Evolutionary conservation across 805 yeast genomes (phyloP), one percentile per base, ranked within the genome.

Genomic region (Ogataea ramenticola): DNA sequence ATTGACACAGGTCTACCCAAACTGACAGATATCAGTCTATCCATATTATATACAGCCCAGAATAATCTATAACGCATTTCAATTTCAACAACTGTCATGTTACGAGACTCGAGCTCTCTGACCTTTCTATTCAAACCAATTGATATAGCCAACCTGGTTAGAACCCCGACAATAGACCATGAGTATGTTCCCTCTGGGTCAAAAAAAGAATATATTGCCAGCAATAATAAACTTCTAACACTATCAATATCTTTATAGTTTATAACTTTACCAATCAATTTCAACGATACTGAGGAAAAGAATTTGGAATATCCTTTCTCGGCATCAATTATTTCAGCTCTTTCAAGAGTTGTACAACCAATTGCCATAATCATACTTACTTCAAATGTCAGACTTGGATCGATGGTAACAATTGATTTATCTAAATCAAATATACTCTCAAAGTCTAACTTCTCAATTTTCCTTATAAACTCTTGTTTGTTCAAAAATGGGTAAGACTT

Each of bases 291-390:
- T 14, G 57, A 58, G 2, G 71, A 65, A 40, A 73, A 66, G 43
- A 61, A 67, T 36, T 65, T 70, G 35, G 71, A 66, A 37, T 69
- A 52, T 5, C 63, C 67, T 42, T 62, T 64, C n/a, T 64, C 61
- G 16, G 58, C 56, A 4, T 61, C 58, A 8, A 71, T 47, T 47
- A 61, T 54, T 3, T 67, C 68, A 3, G 69, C 68, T 43, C 69
- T 57, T 37, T 69, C 70, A 41, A 77, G 55, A 14, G 41, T 68
- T 10, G 78, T 71, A 43, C 78, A 74, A 1, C 82, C 81, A 36
- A 75, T 71, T 5, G 79, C 77, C 60, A 75, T 64, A 2, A 75
- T 68, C 75, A 77, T 71, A 53, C 68, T 70, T 11, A 76, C 49
- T 56, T 77, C 75, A 48, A 74, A 76, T 21, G 64, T 57, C 19